Base-by-base conservation (phyloP, 495 filamentous ascomycete species). In the Daldinia grandis region DNA sequence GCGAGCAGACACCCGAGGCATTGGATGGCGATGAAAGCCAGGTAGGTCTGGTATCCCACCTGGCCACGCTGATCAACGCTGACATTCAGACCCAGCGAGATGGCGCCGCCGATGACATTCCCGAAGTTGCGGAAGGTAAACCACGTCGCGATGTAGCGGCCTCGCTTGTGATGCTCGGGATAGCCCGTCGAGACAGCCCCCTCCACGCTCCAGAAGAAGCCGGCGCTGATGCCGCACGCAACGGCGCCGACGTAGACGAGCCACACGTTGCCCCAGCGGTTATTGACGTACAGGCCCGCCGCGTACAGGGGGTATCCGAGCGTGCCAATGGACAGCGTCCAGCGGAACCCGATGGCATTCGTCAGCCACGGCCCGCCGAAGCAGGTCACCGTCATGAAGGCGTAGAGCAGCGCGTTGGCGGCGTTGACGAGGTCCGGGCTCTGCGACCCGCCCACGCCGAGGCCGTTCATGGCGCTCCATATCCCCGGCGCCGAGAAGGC, bases 121-220 rank as follows among this genome's bases (percentile, higher is more conserved):
- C 84, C 84, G 42, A 85, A 73, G 50, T 85, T 81, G 8, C 81
- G 78, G 24, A 85, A 81, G 5, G 79, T 79, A 67, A 85, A 80
- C 82, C 83, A 86, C 10, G 84, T 83, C 51, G 77, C 82, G n/a
- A 83, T 79, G 68, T 79, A 84, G 5, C 76, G 77, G 15, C 82
- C 84, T 50, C 83, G 70, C 51, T 83, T 81, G 28, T 81, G 78
- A 17, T 79, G 71, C 30, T 85, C 80, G 1, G 83, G 82, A 60
- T 86, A 86, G 6, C 81, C 83, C 17, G 84, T 79, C 0, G 82
- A 82, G 69, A 86, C 82, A 9, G 83, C 84, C 37, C 82, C 82
- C 64, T 86, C 84, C 24, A 80, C 79, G 0, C 80, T 79, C 83
- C 82, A 85, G 10, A 85, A 75, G 15, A 83, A 80, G 17, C 82